Percentiles rank a stretch among this genome's conserved stretches.
These are phyloP conservation scores for Saksenaea vasiformis DNA, from an alignment of 371 early-diverging fungal genomes.

Conservation along the genomic window DNA sequence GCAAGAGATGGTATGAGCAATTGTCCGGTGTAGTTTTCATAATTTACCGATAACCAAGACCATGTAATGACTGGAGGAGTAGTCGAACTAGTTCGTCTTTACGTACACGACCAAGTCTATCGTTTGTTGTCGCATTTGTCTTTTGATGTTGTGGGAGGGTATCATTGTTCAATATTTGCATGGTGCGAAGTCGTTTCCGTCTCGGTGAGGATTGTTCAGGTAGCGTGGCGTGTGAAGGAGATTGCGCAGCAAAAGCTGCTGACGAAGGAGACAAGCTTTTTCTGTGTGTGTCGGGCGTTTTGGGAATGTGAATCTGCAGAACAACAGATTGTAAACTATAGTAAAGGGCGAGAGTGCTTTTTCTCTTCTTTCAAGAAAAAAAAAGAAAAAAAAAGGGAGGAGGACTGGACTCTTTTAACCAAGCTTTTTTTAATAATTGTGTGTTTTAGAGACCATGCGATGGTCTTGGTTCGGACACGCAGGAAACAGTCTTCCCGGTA, in stretches of 20 bases:
- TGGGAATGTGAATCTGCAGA: constrained; percentile 1
- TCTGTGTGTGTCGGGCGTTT: constrained; percentile 6
- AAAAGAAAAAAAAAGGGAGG: constrained; percentile 6
- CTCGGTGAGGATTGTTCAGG: background rate
- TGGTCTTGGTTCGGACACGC: no score
- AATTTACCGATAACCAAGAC: constrained; percentile 77
- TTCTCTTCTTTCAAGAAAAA: background rate
- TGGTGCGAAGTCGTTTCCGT: constrained; percentile 2
- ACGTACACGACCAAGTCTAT: constrained; percentile 18
- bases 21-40: background rate
- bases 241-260: constrained; percentile 11
- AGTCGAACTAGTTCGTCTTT: constrained; percentile 83
- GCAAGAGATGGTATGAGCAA: background rate
- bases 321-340: background rate
- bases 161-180: background rate
- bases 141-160: background rate
- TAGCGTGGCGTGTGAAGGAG: background rate
- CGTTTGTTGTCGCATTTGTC: background rate
- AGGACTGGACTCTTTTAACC: background rate
- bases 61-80: constrained; percentile 82
- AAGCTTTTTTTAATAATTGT: background rate
- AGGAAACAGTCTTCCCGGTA: no score
- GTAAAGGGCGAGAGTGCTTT: background rate
- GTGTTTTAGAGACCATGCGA: no score
- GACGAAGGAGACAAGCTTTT: background rate